These are phyloP conservation scores for Holtermanniella nyarrowii DNA, from an alignment of 768 basidiomycete genomes.

Conservation along the genomic window DNA sequence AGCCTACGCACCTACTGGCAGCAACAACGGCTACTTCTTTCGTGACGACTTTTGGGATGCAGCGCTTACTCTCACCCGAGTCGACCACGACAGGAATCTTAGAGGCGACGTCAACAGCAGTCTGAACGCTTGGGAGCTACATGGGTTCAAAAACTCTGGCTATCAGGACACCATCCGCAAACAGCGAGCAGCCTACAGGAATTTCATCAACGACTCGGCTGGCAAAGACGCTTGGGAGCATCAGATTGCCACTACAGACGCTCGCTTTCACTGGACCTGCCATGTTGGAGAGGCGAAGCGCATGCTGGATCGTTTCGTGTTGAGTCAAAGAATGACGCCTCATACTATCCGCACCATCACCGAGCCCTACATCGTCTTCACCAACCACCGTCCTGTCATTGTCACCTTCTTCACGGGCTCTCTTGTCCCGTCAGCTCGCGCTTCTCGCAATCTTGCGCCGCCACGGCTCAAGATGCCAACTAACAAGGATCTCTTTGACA, in stretches of 20 bases:
- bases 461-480: background rate
- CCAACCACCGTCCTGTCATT: constrained; percentile 6
- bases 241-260: background rate
- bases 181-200: constrained; percentile 1
- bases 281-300: background rate
- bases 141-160: background rate
- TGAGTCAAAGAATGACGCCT: background rate
- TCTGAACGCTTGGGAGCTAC: constrained; percentile 1
- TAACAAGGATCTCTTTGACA: background rate
- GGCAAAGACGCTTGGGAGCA: constrained; percentile 6
- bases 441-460: constrained; percentile 1
- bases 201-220: constrained; percentile 1
- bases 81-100: constrained; percentile 3
- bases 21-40: no score
- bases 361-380: background rate
- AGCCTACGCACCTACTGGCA: constrained; percentile 5
- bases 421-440: background rate
- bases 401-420: background rate
- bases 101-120: constrained; percentile 7
- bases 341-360: background rate
- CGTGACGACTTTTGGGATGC: constrained; percentile 2
- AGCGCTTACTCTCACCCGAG: background rate
- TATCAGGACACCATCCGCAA: background rate
- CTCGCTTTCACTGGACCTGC: background rate
- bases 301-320: constrained; percentile 4